Conservation (phyloP, 1,139 yeast genomes). For the Saccharomyces hybrid region DNA sequence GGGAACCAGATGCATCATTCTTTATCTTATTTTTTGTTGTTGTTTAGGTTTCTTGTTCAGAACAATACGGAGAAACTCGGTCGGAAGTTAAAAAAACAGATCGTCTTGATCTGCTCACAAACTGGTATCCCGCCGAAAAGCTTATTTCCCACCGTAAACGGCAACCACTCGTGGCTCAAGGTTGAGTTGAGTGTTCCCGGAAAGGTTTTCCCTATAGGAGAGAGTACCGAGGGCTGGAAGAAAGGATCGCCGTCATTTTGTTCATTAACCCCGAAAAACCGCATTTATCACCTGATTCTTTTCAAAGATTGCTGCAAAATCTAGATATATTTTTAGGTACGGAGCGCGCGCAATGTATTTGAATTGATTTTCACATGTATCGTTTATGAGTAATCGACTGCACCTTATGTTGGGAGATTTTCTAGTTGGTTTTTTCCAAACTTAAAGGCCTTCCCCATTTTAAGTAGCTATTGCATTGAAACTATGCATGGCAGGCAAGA, state of each 20-base stretch:
- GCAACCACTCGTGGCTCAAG: conserved; percentile 1
- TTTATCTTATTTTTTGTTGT: neutral
- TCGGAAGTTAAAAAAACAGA: neutral
- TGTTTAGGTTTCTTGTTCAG: neutral
- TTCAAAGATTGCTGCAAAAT: neutral
- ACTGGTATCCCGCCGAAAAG: neutral
- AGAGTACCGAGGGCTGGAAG: neutral
- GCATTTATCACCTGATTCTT: neutral
- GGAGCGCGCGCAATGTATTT: neutral
- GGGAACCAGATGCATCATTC: neutral
- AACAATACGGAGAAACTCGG: neutral
- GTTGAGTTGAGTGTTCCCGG: neutral
- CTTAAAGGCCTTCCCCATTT: neutral
- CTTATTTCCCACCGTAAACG: conserved; percentile 1
- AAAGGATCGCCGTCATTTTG: neutral
- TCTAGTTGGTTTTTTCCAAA: neutral
- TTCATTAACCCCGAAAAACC: neutral
- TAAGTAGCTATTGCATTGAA: neutral
- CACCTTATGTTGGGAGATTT: neutral
- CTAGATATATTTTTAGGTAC: neutral
- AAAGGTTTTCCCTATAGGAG: neutral
- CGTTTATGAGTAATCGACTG: neutral
- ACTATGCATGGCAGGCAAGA: neutral
- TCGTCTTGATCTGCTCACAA: neutral
- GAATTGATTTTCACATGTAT: conserved; percentile 1